Evolutionary conservation across 2,329 filamentous ascomycete species (phyloP).

Genomic region (Kalmusia sp.): DNA sequence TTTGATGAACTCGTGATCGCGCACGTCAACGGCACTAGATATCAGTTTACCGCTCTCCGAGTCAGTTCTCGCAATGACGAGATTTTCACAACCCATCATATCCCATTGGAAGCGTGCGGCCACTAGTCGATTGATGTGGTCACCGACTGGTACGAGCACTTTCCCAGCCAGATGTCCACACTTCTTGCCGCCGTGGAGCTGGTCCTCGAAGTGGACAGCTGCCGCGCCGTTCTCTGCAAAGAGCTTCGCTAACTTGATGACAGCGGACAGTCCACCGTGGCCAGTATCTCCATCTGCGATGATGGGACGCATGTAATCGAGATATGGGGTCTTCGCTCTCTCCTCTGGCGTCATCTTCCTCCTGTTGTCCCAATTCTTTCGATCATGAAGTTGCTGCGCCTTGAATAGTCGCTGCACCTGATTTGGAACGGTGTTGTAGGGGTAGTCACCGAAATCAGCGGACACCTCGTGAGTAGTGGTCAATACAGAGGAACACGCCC

Average conservation of each 20-base stretch:
- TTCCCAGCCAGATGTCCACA: conserved; percentile 97
- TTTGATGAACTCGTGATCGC: conserved; percentile 96
- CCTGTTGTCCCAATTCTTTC: conserved; percentile 89
- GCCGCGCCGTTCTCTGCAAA: conserved; percentile 98
- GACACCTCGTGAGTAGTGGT: conserved; percentile 97
- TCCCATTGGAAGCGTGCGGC: conserved; percentile 98
- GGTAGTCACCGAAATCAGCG: conserved; percentile 97
- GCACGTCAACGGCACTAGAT: conserved; percentile 88
- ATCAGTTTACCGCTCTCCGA: conserved; percentile 92
- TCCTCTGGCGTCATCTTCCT: conserved; percentile 78
- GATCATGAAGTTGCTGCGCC: conserved; percentile 95
- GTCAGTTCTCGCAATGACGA: conserved; percentile 93
- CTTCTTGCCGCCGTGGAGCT: conserved; percentile 97
- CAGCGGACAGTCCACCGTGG: conserved; percentile 89
- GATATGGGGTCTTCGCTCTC: conserved; percentile 78
- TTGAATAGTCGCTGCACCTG: conserved; percentile 96
- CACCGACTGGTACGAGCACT: conserved; percentile 89
- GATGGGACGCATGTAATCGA: conserved; percentile 93
- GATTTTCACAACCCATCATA: conserved; percentile 93
- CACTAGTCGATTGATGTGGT: conserved; percentile 94
- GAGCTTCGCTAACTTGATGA: conserved; percentile 94
- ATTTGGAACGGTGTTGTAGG: conserved; percentile 98
- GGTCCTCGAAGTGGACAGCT: conserved; percentile 96
- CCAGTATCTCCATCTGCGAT: conserved; percentile 95
- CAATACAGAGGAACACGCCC: conserved; percentile 93